Evolutionary conservation across 306 rosid genomes (phyloP).

Genomic region (Psophocarpus tetragonolobus): DNA sequence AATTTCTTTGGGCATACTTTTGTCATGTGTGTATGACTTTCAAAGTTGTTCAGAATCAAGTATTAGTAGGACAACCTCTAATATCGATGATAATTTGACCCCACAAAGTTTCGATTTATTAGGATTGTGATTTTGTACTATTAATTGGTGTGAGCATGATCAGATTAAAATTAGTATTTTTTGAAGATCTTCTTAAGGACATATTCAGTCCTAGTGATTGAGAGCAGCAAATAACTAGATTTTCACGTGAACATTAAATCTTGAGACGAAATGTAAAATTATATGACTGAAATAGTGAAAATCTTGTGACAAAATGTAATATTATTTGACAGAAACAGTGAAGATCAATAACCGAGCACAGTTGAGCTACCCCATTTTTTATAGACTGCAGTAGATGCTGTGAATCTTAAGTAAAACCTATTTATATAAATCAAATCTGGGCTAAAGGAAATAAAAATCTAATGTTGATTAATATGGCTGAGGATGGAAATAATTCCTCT

Average conservation of each 20-base stretch:
- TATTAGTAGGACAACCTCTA: neutral
- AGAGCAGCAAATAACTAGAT: constrained; percentile 12
- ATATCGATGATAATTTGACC: neutral
- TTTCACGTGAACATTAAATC: constrained; percentile 1
- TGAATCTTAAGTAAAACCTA: neutral
- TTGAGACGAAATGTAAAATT: neutral
- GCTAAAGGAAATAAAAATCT: neutral
- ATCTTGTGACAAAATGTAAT: neutral
- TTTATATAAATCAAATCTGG: neutral
- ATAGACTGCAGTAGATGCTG: neutral
- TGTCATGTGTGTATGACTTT: neutral
- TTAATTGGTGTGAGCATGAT: neutral
- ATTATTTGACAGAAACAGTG: neutral
- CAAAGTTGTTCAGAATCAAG: neutral
- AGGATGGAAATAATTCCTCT: constrained; percentile 21
- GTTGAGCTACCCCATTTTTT: constrained; percentile 19
- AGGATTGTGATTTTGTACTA: neutral
- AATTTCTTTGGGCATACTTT: constrained; percentile 4
- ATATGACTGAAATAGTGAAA: neutral
- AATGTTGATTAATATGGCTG: neutral
- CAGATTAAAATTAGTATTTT: neutral
- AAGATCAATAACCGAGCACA: constrained; percentile 5
- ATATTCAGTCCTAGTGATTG: neutral
- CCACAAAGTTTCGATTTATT: constrained; percentile 1
- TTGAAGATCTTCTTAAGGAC: neutral